Conservation (phyloP, 2,329 filamentous ascomycete species). For the Saccharata proteae region DNA sequence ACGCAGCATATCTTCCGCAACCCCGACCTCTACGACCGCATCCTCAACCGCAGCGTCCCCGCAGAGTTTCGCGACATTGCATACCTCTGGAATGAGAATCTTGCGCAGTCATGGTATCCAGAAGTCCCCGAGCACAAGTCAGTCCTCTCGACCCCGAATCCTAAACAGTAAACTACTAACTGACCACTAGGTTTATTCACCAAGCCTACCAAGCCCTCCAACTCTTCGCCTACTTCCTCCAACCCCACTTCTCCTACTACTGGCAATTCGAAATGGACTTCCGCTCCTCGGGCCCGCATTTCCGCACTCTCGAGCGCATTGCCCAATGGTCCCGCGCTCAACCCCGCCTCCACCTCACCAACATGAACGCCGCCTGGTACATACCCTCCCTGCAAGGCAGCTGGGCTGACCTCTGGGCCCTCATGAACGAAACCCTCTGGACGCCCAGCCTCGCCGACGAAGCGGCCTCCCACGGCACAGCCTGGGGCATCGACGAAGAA, state of each 20-base stretch:
- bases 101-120: conserved; percentile 37
- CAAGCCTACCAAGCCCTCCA: conserved; percentile 60
- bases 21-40: conserved; percentile 44
- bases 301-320: conserved; percentile 61
- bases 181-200: conserved; percentile 34
- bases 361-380: conserved; percentile 45
- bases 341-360: conserved; percentile 46
- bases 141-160: not conserved
- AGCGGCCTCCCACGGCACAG: conserved; percentile 67
- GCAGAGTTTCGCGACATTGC: conserved; percentile 59
- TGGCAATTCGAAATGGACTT: conserved; percentile 84
- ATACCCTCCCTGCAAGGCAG: conserved; percentile 40
- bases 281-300: conserved; percentile 67
- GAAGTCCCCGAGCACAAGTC: conserved; percentile 26
- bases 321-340: conserved; percentile 40
- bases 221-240: conserved; percentile 56
- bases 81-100: conserved; percentile 61
- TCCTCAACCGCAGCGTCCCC: conserved; percentile 52
- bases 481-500: conserved; percentile 82
- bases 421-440: conserved; percentile 29
- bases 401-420: conserved; percentile 32
- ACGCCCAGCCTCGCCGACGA: conserved; percentile 33
- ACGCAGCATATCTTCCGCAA: conserved; percentile 47
- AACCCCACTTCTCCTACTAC: conserved; percentile 67
- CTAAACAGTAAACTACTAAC: not conserved